Evolutionary conservation across 441 rosid species (phyloP).

Genomic region (Syzygium syzygioides): DNA sequence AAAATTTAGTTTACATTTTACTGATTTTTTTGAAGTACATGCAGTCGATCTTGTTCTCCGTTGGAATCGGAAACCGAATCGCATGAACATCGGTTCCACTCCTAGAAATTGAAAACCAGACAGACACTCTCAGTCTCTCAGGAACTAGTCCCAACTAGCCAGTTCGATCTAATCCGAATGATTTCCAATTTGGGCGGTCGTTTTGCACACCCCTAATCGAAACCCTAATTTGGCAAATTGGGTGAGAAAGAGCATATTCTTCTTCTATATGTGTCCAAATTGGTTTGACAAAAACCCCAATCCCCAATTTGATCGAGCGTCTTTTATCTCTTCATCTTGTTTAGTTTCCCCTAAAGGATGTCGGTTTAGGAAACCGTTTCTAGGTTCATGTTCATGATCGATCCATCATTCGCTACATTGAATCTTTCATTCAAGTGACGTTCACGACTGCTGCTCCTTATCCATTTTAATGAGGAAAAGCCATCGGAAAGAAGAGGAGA

Average conservation of each 20-base stretch:
- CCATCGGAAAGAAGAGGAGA: not conserved
- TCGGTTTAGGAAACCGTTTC: not conserved
- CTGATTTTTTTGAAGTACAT: too few species aligned
- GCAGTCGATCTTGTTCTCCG: too few species aligned
- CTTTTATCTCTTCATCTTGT: not conserved
- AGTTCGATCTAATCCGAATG: fast-evolving
- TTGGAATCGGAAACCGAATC: too few species aligned
- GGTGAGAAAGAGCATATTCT: not conserved
- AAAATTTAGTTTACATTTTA: too few species aligned
- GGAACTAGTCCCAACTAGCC: too few species aligned
- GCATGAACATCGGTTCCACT: too few species aligned
- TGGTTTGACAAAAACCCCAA: not conserved
- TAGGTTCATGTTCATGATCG: not conserved
- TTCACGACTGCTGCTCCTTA: fast-evolving
- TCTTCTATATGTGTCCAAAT: too few species aligned
- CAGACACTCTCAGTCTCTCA: fast-evolving
- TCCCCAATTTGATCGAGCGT: not conserved
- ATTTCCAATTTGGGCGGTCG: fast-evolving
- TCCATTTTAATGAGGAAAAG: not conserved
- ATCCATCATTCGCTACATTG: not conserved
- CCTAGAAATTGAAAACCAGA: fast-evolving
- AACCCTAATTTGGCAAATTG: not conserved
- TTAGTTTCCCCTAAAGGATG: not conserved
- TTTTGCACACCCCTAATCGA: too few species aligned
- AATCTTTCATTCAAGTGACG: not conserved